Evolutionary conservation across 805 yeast species (phyloP), one percentile per base, ranked within the genome.

Genomic region (Yamadazyma takamatsuzukensis): DNA sequence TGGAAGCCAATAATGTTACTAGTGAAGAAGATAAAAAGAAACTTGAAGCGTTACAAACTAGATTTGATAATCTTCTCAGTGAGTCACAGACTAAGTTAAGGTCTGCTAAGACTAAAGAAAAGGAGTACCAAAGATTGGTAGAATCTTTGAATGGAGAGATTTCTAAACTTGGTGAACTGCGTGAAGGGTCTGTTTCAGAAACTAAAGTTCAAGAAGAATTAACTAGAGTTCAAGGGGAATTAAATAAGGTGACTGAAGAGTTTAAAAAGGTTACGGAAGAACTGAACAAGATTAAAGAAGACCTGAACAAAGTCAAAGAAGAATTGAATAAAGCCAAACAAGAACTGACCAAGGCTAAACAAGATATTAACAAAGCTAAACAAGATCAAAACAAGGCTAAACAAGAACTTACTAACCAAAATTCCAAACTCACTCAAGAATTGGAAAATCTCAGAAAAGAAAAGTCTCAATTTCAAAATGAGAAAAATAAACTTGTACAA

Each of bases 51-150:
- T 48, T 59, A 46, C 52, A 45, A 36, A 53, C 49, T n/a, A 46
- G 63, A 18, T 59, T 56, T 27, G 55, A 56, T 25, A 50, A 48
- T 14, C 48, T 61, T 27, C 51, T 56, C 21, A 42, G 45, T 23
- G 61, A 56, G 32, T 53, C 50, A 32, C 47, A 39, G 21, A 41
- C 53, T 25, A 55, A 53, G 22, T 47, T 60, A 22, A 36, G 39
- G 19, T 43, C 43, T 2, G 60, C 54, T 36, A 45, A 56, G 35
- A 43, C 35, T 21, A 43, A 44, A 36, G 37, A 48, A 29, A 43
- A 41, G 33, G 44, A 47, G 7, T 30, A 37, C 24, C 43, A 40
- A 21, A 34, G 32, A 30, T 34, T 56, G 32, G 60, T 54, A 9
- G 45, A 43, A 6, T 29, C 45, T n/a, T 46, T 53, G 28, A 53